These are phyloP conservation scores for Keqinozyma sinolaborantium DNA, from an alignment of 1,139 yeast species.

Conservation along the genomic window DNA sequence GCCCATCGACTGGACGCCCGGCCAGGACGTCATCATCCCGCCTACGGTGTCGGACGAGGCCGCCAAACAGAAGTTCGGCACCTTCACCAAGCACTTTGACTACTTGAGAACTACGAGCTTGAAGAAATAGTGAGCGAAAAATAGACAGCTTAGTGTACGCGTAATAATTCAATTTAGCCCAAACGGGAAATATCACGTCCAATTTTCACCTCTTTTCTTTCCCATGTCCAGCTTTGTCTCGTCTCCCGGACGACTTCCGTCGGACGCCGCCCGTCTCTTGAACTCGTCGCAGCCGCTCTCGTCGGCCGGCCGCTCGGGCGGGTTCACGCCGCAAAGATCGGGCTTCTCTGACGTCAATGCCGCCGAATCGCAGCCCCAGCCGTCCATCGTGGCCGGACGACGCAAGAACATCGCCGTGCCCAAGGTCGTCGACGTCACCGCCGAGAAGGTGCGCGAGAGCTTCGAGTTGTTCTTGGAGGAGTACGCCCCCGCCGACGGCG, in stretches of 20 bases:
- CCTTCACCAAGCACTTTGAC: constrained; percentile 76
- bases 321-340: constrained; percentile 22
- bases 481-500: constrained; percentile 12
- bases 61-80: constrained; percentile 78
- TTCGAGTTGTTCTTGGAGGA: constrained; percentile 84
- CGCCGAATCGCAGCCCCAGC: constrained; percentile 11
- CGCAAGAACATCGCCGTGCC: constrained; percentile 68
- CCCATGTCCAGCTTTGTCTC: constrained; percentile 44
- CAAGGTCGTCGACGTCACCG: constrained; percentile 85
- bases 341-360: constrained; percentile 16
- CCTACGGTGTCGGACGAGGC: constrained; percentile 69
- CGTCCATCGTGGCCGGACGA: constrained; percentile 27
- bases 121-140: constrained; percentile 3
- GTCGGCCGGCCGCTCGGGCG: constrained; percentile 36
- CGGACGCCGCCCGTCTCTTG: constrained; percentile 43
- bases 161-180: constrained; percentile 14
- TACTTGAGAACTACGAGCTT: constrained; percentile 63
- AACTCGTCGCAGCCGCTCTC: constrained; percentile 45
- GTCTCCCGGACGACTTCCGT: constrained; percentile 44
- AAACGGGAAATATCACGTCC: constrained; percentile 21
- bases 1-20: constrained; percentile 85
- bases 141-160: constrained; percentile 1
- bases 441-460: constrained; percentile 89
- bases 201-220: constrained; percentile 1
- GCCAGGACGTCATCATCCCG: constrained; percentile 82